A percentile compares a stretch with the other conserved stretches of the same genome.
These are phyloP conservation scores for Xylariaceae sp. DNA, from an alignment of 2,329 filamentous ascomycete genomes.

Conservation along the genomic window DNA sequence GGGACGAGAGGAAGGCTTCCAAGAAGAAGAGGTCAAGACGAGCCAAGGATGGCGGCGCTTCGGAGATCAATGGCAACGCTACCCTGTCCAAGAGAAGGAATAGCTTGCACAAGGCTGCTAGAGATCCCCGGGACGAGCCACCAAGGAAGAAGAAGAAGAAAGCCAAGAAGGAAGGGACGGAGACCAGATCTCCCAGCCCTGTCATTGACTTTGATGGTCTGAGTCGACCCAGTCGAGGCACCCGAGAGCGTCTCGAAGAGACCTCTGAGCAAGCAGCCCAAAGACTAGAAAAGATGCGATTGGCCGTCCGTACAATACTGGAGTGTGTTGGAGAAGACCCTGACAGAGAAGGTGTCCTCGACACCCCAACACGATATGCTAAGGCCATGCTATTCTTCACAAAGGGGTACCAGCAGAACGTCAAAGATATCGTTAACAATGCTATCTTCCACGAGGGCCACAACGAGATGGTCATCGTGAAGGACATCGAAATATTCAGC, in stretches of 20 bases:
- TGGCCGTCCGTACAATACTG: constrained; percentile 60
- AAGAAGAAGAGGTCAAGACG: constrained; percentile 27
- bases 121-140: constrained; percentile 55
- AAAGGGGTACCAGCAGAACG: constrained; percentile 93
- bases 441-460: constrained; percentile 96
- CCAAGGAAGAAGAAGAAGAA: constrained; percentile 34
- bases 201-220: constrained; percentile 60
- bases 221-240: constrained; percentile 58
- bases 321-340: constrained; percentile 68
- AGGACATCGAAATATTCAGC: constrained; percentile 93
- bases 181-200: constrained; percentile 47
- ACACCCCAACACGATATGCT: constrained; percentile 80
- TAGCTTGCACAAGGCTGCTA: constrained; percentile 57
- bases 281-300: constrained; percentile 55
- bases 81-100: constrained; percentile 39
- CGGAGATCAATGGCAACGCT: constrained; percentile 28
- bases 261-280: constrained; percentile 44
- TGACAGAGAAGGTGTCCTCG: constrained; percentile 59
- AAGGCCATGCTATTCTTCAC: constrained; percentile 96
- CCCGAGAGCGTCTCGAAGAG: constrained; percentile 58
- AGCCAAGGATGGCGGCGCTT: constrained; percentile 22
- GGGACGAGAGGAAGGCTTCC: constrained; percentile 26
- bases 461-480: constrained; percentile 95
- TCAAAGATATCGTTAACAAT: constrained; percentile 84
- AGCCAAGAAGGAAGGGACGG: constrained; percentile 21